phyloP scores from a whole-genome alignment of 345 rosid genomes.

The Populus simonii region DNA sequence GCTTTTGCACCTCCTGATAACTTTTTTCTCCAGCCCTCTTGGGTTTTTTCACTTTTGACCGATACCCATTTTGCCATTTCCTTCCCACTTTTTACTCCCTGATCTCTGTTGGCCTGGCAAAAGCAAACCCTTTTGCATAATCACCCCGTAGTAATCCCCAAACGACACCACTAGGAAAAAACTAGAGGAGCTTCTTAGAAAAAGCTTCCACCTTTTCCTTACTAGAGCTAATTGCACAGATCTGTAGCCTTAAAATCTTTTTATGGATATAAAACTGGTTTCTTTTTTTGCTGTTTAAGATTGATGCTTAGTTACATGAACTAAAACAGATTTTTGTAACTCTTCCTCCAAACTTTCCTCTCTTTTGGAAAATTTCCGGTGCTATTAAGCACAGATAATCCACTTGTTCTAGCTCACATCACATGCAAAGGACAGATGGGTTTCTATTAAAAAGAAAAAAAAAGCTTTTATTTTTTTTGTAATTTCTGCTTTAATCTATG shows the following conservation, averaged over 20 bases:
- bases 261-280: conserved; percentile 5
- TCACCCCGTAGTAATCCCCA: conserved; percentile 14
- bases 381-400: background rate
- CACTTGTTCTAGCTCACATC: background rate
- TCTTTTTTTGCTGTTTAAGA: background rate
- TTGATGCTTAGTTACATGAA: background rate
- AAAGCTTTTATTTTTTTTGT: too few relatives aligned
- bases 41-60: background rate
- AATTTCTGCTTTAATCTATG: background rate
- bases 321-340: background rate
- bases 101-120: background rate
- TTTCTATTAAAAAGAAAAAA: background rate
- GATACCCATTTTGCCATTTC: conserved; percentile 1
- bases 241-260: conserved; percentile 19
- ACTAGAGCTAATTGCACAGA: conserved; percentile 13
- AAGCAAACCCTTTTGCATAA: conserved; percentile 13
- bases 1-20: background rate
- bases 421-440: background rate
- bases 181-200: conserved; percentile 2
- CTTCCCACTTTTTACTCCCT: background rate
- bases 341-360: background rate
- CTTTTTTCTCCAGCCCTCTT: background rate
- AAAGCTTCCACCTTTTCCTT: conserved; percentile 19
- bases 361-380: background rate
- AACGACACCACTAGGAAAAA: background rate